Conservation (phyloP, 352 stramenopile species). For the Phytophthora nicotianae region DNA sequence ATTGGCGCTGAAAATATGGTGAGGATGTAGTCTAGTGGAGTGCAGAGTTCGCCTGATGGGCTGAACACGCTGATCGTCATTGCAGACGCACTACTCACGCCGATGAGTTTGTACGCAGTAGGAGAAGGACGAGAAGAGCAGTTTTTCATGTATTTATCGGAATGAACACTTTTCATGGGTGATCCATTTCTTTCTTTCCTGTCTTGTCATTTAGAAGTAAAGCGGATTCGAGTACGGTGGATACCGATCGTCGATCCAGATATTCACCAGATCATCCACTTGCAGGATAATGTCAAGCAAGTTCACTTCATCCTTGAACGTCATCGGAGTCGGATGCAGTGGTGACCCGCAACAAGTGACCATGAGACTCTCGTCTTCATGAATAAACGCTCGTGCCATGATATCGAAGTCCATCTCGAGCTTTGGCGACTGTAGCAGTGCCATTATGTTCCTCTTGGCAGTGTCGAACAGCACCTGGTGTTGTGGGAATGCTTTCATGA, state of each 20-base stretch:
- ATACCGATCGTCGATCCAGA: slow-evolving; percentile 77
- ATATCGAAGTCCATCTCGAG: slow-evolving; percentile 67
- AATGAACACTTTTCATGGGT: slow-evolving; percentile 15
- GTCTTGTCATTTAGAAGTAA: slow-evolving; percentile 49
- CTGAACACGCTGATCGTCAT: slow-evolving; percentile 17
- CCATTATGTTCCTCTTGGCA: slow-evolving; percentile 41
- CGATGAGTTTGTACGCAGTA: slow-evolving; percentile 20
- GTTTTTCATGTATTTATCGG: slow-evolving; percentile 30
- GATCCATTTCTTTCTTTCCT: slow-evolving; percentile 13
- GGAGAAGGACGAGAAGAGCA: background rate
- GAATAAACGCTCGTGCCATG: slow-evolving; percentile 64
- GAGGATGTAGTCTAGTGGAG: slow-evolving; percentile 25
- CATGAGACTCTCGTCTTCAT: slow-evolving; percentile 56
- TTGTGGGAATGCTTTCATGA: slow-evolving; percentile 56
- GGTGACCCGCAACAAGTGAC: slow-evolving; percentile 58
- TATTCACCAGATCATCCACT: slow-evolving; percentile 70
- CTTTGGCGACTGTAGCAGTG: slow-evolving; percentile 48
- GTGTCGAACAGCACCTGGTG: slow-evolving; percentile 66
- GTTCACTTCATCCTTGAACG: slow-evolving; percentile 63
- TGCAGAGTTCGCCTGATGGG: slow-evolving; percentile 22
- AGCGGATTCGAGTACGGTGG: slow-evolving; percentile 72
- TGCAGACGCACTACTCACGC: slow-evolving; percentile 17
- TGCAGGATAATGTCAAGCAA: slow-evolving; percentile 68
- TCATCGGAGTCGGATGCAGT: slow-evolving; percentile 56
- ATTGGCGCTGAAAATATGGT: slow-evolving; percentile 1